Evolutionary conservation across 179 eudicot genomes (phyloP), one percentile per base, ranked within the genome.

Genomic region (Beta corolliflora): DNA sequence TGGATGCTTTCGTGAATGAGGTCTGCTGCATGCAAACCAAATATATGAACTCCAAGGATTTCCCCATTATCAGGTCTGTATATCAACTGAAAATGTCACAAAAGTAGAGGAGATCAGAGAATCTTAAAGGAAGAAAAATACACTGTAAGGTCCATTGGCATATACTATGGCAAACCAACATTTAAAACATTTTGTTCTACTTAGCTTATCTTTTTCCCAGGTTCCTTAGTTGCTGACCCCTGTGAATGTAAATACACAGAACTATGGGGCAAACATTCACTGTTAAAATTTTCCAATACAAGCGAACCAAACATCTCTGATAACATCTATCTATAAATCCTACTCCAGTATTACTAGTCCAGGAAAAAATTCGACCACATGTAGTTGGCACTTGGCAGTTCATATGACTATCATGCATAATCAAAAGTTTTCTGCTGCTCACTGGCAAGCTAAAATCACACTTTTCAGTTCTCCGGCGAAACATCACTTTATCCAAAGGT

Each of bases 51-150:
- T 72, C 99, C 98, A 72, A 97, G 98, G 84, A 97, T 97, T 87
- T 94, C 99, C 75, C 99, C 99, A 81, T 83, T 97, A 91, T 97
- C 99, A 29, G 99, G 99, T 88, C 98, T 92, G 85, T 93, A 97
- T 74, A 97, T 94, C 89, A 97, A 83, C 99, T 97, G 94, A 84
- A 85, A 67, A 18, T 23, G n/a, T 29, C 77, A 76, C 6, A 83
- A 53, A 79, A n/a, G 45, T 65, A 81, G 61, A 65, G n/a, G n/a
- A n/a, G 75, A 73, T 82, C 77, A 79, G 46, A 59, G 53, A 82
- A 23, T 53, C 41, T n/a, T 1, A 16, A 21, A 5, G 3, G 29
- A 53, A 29, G 63, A 48, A 25, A 41, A 23, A 29, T 59, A 13
- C 8, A 79, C 0, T 9, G 29, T 11, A 16, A 16, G 19, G 18